These are phyloP conservation scores for Gracilaria gracilis DNA, from an alignment of 23 red algal species.

Conservation along the genomic window DNA sequence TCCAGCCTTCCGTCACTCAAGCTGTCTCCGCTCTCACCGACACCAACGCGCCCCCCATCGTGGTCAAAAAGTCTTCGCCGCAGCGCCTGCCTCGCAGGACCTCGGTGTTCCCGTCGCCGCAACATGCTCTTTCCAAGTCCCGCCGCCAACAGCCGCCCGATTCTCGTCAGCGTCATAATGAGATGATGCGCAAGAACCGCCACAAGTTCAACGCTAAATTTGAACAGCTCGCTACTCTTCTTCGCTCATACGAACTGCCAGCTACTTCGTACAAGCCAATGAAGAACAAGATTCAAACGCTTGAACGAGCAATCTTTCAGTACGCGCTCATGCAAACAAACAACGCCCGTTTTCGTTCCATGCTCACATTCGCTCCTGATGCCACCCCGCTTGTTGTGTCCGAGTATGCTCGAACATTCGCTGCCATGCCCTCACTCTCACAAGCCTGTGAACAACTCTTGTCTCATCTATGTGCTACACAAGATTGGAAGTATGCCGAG, in stretches of 20 bases:
- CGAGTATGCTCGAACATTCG: constrained; percentile 24
- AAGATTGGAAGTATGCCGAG: constrained; percentile 54
- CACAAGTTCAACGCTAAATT: constrained; percentile 52
- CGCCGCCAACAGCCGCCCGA: constrained; percentile 30
- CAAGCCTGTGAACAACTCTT: constrained; percentile 30
- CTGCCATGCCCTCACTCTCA: constrained; percentile 7
- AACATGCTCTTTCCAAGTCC: constrained; percentile 6
- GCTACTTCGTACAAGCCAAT: constrained; percentile 44
- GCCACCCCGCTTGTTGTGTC: background rate
- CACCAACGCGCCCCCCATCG: background rate
- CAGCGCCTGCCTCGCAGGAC: constrained; percentile 26
- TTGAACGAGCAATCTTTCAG: constrained; percentile 53
- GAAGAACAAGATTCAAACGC: constrained; percentile 65
- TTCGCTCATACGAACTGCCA: constrained; percentile 27
- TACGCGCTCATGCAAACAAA: constrained; percentile 45
- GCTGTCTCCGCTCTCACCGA: constrained; percentile 26
- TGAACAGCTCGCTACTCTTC: constrained; percentile 23
- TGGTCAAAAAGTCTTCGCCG: background rate
- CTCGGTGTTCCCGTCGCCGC: constrained; percentile 14
- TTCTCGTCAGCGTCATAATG: constrained; percentile 49
- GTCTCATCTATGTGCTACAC: constrained; percentile 31
- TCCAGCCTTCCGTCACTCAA: background rate
- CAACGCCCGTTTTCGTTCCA: constrained; percentile 17
- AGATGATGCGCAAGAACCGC: constrained; percentile 59
- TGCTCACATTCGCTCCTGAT: constrained; percentile 27